Percentiles rank a stretch among this genome's conserved stretches.
phyloP scores from a whole-genome alignment of 371 early-diverging fungal species.

The Zancudomyces culisetae region DNA sequence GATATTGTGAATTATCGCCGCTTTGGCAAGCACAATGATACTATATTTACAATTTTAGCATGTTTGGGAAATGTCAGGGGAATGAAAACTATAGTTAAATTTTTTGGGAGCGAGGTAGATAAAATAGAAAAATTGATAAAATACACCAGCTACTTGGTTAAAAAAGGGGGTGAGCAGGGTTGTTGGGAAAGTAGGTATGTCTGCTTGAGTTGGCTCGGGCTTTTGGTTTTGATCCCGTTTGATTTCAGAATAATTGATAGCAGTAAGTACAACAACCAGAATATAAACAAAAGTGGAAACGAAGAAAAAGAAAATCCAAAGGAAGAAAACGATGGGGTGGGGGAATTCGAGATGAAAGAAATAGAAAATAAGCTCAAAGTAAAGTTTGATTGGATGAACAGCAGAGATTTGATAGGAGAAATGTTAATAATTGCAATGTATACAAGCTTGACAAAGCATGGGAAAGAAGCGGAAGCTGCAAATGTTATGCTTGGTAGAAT shows the following conservation, averaged over 20 bases:
- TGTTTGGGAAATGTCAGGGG: not conserved
- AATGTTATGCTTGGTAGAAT: too few species aligned
- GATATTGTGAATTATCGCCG: not conserved
- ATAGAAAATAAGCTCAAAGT: too few species aligned
- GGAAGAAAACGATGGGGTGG: too few species aligned
- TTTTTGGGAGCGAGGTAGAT: not conserved
- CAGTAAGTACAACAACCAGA: constrained; percentile 13
- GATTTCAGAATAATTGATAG: constrained; percentile 70
- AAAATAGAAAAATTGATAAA: not conserved
- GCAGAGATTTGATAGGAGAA: too few species aligned
- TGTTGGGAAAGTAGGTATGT: constrained; percentile 72
- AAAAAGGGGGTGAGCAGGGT: not conserved
- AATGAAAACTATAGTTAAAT: not conserved
- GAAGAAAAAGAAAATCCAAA: too few species aligned
- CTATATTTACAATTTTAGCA: not conserved
- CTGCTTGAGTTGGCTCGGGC: constrained; percentile 52
- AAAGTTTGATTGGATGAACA: too few species aligned
- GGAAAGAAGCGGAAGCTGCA: too few species aligned
- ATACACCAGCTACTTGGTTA: not conserved
- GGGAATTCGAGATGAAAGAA: too few species aligned
- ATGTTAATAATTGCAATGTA: too few species aligned
- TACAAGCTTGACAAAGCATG: too few species aligned
- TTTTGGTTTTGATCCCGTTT: constrained; percentile 83
- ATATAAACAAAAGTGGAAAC: too few species aligned
- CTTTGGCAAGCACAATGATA: not conserved